Evolutionary conservation across 2,329 filamentous ascomycete genomes (phyloP), one percentile per base, ranked within the genome.

Genomic region (Raffaelea albimanens): DNA sequence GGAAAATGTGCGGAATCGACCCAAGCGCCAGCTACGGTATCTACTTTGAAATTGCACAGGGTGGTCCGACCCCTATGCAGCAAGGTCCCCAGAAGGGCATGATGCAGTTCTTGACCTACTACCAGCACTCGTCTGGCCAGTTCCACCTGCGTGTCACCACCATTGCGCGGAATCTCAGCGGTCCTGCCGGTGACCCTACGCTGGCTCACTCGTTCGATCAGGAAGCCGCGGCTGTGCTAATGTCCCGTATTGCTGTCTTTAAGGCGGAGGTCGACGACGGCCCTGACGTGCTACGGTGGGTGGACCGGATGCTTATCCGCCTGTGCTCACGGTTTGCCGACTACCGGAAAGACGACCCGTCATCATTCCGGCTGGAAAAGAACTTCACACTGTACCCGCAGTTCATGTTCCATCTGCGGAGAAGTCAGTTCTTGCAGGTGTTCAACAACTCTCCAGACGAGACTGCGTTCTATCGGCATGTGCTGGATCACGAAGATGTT

Each of bases 391-490:
- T 98, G 16, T 98, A 98, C 62, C 93, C 93, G 22, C 93, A 98
- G 64, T 98, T 98, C 70, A 98, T 98, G 93, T 98, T 98, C 75
- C 93, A 98, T 66, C 77, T 98, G 52, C 85, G 93, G 58, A 82
- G 93, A 66, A 95, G 89, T 67, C 93, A 97, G 66, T 98, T 98
- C 73, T 68, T 98, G 55, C 93, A 98, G 62, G 90, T 98, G 49
- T 98, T 98, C 78, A 98, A 98, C 73, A 98, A 97, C 67, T 97
- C 91, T 0, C 93, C 93, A 8, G 93, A 98, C 59, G 93, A 98
- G 68, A 98, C 93, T 21, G 93, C 93, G n/a, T 98, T 98, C 68
- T 95, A 97, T 64, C 80, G 93, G 52, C 93, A 98, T 62, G 89
- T 98, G 3, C 75, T 98, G 54, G 95, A 97, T 63, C 90, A 97